Conservation (phyloP, 306 rosid species). For the Acacia acuminata region DNA sequence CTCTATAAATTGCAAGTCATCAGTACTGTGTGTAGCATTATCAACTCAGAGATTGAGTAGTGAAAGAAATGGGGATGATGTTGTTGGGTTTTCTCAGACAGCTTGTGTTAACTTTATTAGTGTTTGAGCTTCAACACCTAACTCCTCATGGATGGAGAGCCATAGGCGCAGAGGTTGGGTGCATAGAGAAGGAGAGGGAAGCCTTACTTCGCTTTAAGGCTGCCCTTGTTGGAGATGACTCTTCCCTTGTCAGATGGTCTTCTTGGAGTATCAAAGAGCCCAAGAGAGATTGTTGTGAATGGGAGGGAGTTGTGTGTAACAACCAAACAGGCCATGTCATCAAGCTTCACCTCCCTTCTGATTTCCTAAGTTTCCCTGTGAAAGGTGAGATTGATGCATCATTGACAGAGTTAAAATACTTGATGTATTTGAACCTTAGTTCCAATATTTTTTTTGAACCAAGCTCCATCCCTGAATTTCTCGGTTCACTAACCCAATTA, state of each 20-base stretch:
- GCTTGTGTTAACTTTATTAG: too few relatives aligned
- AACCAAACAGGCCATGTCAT: neutral
- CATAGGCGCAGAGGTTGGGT: too few relatives aligned
- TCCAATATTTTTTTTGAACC: neutral
- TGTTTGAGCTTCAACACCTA: too few relatives aligned
- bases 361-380: neutral
- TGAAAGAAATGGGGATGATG: too few relatives aligned
- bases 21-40: too few relatives aligned
- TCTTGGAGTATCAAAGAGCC: neutral
- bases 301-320: neutral
- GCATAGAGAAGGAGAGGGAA: constrained; percentile 1
- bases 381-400: neutral
- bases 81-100: too few relatives aligned
- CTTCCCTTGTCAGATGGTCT: neutral
- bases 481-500: neutral
- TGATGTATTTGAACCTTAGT: neutral
- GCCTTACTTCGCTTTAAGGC: constrained; percentile 9
- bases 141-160: too few relatives aligned
- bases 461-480: neutral
- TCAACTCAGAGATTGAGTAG: too few relatives aligned
- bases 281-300: neutral
- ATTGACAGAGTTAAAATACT: neutral
- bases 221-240: neutral
- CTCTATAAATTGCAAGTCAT: too few relatives aligned
- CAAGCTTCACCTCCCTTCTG: neutral